Base-by-base conservation (phyloP, 306 rosid species). In the Hippophae rhamnoides region DNA sequence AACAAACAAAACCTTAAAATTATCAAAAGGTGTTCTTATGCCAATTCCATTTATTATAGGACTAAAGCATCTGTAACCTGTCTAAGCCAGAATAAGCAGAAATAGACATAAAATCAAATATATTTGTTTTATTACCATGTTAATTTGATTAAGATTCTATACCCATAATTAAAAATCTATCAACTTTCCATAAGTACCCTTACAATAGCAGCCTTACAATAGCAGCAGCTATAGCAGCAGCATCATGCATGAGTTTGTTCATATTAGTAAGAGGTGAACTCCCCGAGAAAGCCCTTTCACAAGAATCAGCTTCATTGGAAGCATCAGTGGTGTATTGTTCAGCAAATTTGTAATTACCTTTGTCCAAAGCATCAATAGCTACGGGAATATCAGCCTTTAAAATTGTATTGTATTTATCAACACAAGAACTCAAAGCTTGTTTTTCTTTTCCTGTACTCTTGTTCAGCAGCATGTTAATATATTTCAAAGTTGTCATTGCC, bases 391-490 rank as follows among this genome's bases (percentile, higher is more conserved):
- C 74, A 47, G 44, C 82, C 7, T 10, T 46, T 40, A 81, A 0
- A 61, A 84, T 57, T 7, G 69, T 55, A 31, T 10, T 52, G 61
- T 78, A 73, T 0, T 25, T 0, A 0, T 9, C 61, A 13, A 14
- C 72, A 47, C 86, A 83, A 6, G 55, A 14, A 9, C 10, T 51
- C 53, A 83, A 38, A 2, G 74, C 52, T 14, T 45, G 43, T 43
- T 59, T 70, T 8, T 41, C 6, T 25, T 1, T 10, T 4, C 25
- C 44, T 41, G 82, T 42, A 18, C 79, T 66, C 0, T 71, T 65
- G 56, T 79, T 81, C 5, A 81, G 76, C 9, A 83, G 49, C 10
- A 59, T 75, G 8, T 81, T 69, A 60, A 86, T 77, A 73, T 59
- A 76, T 42, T 49, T 65, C 43, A 76, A 58, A 25, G 76, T 64